These are phyloP conservation scores for Tagetes patula DNA, from an alignment of 129 eudicot genomes.

Conservation along the genomic window DNA sequence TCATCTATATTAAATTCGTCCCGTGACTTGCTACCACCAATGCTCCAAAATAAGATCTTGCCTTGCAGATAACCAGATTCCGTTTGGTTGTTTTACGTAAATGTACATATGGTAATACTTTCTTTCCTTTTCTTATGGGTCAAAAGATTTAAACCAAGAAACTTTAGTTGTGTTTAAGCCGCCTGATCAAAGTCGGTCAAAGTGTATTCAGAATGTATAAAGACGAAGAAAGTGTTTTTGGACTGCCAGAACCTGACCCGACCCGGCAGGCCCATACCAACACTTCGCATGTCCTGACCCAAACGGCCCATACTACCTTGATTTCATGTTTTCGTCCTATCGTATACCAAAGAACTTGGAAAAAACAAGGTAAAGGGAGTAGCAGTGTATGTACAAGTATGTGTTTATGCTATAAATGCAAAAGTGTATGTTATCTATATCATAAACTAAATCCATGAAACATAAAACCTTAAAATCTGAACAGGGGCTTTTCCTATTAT, in stretches of 20 bases:
- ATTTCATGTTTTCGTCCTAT: too few species aligned
- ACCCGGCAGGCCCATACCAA: background rate
- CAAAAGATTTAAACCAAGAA: background rate
- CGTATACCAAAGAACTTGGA: too few species aligned
- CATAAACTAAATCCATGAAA: too few species aligned
- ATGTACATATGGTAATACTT: background rate
- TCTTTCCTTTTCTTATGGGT: background rate
- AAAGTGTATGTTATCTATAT: too few species aligned
- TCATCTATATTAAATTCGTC: slow-evolving; percentile 27
- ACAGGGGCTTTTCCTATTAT: too few species aligned
- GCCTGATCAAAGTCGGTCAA: background rate
- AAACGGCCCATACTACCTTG: background rate
- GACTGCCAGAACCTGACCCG: background rate
- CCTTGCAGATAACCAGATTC: slow-evolving; percentile 10
- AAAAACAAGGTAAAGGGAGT: too few species aligned
- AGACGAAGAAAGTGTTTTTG: background rate
- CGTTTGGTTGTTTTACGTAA: background rate
- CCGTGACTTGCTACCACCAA: slow-evolving; percentile 47
- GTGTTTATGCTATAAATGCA: too few species aligned
- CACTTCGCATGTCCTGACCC: background rate
- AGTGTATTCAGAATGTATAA: background rate
- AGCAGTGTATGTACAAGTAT: too few species aligned
- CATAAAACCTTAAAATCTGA: too few species aligned
- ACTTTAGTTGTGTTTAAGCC: background rate
- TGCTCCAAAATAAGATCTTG: slow-evolving; percentile 30